Base-by-base conservation (phyloP, 106 monocot genomes). In the Dioscorea dumetorum region DNA sequence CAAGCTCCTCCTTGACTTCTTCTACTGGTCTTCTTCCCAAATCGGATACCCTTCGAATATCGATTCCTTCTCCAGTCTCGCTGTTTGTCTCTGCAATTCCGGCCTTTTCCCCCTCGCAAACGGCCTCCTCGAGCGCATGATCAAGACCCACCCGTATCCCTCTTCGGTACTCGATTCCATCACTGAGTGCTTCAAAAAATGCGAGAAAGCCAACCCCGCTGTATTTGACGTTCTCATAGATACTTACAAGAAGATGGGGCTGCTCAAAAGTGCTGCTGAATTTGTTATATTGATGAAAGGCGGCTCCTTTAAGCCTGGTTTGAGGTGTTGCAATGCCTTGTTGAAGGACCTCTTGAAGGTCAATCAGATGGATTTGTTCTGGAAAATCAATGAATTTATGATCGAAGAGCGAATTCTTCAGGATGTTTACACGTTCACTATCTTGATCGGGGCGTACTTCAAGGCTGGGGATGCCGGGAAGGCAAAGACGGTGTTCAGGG, bases 251-350 rank as follows among this genome's bases (percentile, higher is more conserved):
- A 94, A 79, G 70, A 61, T 73, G 68, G 90, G 85, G 20, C 33
- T 75, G 79, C 66, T 85, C n/a, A 63, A 62, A 49, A 74, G 87
- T 21, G 90, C 90, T 0, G 72, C 75, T 0, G 74, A 71, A 57
- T 67, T 83, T 52, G 85, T 87, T 57, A 64, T 90, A 22, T 28
- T 33, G 48, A 90, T 90, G 87, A 83, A 84, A 76, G 84, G 67
- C 9, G 9, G 60, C 1, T 56, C 50, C 56, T 77, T 94, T 60
- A 23, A 15, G 13, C 94, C 85, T 2, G 73, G 78, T 24, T 57
- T 87, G 74, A 63, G 76, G 49, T 94, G 94, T 61, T 85, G 82
- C 79, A 94, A 94, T 67, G 80, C 69, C 0, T 74, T 94, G 16
- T 64, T 94, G 68, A 94, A 82, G 67, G 87, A 90, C 72, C 76